These are phyloP conservation scores for Leccinum rimulosum DNA, from an alignment of 768 basidiomycete genomes.

Conservation along the genomic window DNA sequence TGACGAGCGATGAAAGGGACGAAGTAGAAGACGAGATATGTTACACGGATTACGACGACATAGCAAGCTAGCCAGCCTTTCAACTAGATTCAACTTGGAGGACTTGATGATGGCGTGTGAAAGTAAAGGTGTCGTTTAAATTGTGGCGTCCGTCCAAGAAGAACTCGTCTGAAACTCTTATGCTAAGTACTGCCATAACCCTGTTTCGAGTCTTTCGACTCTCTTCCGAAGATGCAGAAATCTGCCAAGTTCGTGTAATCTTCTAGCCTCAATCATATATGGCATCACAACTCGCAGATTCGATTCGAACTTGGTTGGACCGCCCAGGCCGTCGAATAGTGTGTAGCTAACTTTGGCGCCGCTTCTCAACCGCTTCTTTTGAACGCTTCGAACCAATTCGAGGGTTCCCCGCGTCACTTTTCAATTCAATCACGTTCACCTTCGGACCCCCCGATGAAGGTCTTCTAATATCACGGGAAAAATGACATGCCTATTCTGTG, in stretches of 20 bases:
- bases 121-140: neutral
- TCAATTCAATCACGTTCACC: neutral
- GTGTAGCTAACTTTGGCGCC: neutral
- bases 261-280: neutral
- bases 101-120: neutral
- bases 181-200: too few species aligned
- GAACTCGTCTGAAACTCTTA: neutral
- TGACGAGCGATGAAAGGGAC: constrained; percentile 19
- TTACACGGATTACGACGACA: constrained; percentile 25
- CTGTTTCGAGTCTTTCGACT: neutral
- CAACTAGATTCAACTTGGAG: neutral
- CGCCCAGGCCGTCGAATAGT: neutral
- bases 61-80: constrained; percentile 28
- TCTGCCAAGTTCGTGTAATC: neutral
- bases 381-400: neutral
- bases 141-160: too few species aligned
- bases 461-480: neutral
- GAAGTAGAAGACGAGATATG: constrained; percentile 15
- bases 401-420: neutral
- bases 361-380: too few species aligned
- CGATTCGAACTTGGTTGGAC: neutral
- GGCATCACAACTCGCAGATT: neutral
- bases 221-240: neutral
- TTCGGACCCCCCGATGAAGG: neutral
- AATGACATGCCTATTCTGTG: neutral